Base-by-base conservation (phyloP, 495 filamentous ascomycete species). In the Penicillium mononematosum region DNA sequence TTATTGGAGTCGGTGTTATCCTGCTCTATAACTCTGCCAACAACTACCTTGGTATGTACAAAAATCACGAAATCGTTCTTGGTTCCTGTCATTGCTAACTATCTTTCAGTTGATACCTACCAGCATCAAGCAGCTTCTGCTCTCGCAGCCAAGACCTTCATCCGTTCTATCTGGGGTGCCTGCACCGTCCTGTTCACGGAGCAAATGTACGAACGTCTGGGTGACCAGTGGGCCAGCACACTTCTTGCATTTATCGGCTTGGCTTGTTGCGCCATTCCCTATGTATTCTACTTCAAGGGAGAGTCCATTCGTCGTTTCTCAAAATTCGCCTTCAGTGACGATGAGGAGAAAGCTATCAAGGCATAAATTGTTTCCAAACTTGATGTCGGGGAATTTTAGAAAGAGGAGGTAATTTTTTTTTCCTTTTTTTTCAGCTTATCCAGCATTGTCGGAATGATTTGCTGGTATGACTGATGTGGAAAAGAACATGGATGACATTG, bases 1-100 rank as follows among this genome's bases (percentile, higher is more conserved):
- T 88, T 8, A 82, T 92, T 51, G 90, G 89, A 7, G 92, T 92
- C 67, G 89, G 89, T 24, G 91, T 94, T 68, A 90, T 92, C 66
- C 91, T 92, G 74, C 73, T 93, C 22, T 93, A 92, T 73, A 92
- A 92, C 74, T 78, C 86, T 9, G 88, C 88, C 48, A 92, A 90
- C 73, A 92, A 93, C 75, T 92, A 92, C 67, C 74, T 83, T 27
- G 78, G 77, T 80, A 69, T 48, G 68, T 65, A 29, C 25, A 11
- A 5, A 34, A 14, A 12, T 4, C 11, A 14, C 0, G 12, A 12
- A 34, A 34, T 34, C 31, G 1, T 14, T 31, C 4, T 14, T 9
- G 0, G 34, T 32, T 19, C 19, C n/a, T 10, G 20, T 41, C 31
- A 2, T 24, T 38, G 46, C 64, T 68, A 47, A 75, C 50, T 14